phyloP scores from a whole-genome alignment of 768 basidiomycete genomes.

The Lentinula raphanica region DNA sequence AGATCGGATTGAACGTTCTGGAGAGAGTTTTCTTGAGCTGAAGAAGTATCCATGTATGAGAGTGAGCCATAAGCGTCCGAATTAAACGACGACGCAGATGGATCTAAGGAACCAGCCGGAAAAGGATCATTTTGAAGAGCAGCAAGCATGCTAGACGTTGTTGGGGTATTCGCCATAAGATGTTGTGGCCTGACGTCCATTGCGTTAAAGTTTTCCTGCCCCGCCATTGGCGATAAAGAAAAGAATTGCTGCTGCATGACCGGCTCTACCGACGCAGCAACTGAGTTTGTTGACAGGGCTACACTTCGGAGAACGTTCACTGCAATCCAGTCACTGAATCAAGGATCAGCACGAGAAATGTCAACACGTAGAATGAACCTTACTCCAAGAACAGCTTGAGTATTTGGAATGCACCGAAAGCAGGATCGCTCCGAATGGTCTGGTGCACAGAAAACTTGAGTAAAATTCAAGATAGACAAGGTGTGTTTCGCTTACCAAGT shows the following conservation, averaged over 20 bases:
- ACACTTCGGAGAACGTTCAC: slow-evolving; percentile 84
- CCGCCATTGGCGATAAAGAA: slow-evolving; percentile 83
- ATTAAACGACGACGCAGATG: slow-evolving; percentile 55
- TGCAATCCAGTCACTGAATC: slow-evolving; percentile 82
- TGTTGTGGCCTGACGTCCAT: slow-evolving; percentile 60
- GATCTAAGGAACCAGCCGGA: slow-evolving; percentile 60
- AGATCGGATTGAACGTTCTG: slow-evolving; percentile 56
- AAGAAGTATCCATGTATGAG: slow-evolving; percentile 72
- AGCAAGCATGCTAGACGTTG: slow-evolving; percentile 87
- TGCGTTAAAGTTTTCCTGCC: slow-evolving; percentile 70
- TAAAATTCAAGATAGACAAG: slow-evolving; percentile 3
- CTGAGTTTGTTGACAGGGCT: slow-evolving; percentile 85
- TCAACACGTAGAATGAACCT: slow-evolving; percentile 23
- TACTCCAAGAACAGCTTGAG: slow-evolving; percentile 87
- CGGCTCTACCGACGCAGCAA: slow-evolving; percentile 87
- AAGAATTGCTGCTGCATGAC: slow-evolving; percentile 90
- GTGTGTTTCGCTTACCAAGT: slow-evolving; percentile 54
- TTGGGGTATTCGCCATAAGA: slow-evolving; percentile 76
- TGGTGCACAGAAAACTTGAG: slow-evolving; percentile 24
- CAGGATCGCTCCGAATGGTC: slow-evolving; percentile 90
- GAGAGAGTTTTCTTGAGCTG: slow-evolving; percentile 59
- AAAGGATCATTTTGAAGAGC: slow-evolving; percentile 77
- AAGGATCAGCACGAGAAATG: slow-evolving; percentile 15
- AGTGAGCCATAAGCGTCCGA: slow-evolving; percentile 66
- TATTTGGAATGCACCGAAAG: slow-evolving; percentile 90